Conservation (phyloP, 2,329 filamentous ascomycete genomes). For the Arthrobotrys megalospora region DNA sequence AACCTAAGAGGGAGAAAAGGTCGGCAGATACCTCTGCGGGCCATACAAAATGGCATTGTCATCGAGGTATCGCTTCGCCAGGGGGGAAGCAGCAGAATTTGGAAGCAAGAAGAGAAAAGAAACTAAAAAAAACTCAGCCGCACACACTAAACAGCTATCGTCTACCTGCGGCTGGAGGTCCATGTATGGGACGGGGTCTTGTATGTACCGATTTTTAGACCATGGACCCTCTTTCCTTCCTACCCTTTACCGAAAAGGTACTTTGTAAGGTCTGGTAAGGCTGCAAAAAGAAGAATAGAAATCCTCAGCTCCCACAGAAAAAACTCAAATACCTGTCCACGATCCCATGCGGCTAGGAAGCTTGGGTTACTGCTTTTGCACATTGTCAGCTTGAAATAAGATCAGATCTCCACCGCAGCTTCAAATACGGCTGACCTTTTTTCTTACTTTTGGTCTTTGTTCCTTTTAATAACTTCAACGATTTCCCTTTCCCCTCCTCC, state of each 20-base stretch:
- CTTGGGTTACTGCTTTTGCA: constrained; percentile 19
- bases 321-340: constrained; percentile 60
- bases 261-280: constrained; percentile 15
- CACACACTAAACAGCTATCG: constrained; percentile 3
- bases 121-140: constrained; percentile 25
- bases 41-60: constrained; percentile 16
- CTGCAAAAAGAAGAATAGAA: constrained; percentile 11
- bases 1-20: no score
- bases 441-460: not conserved
- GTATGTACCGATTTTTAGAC: constrained; percentile 8
- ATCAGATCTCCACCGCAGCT: constrained; percentile 29
- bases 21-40: not conserved
- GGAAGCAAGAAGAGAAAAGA: not conserved
- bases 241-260: constrained; percentile 16
- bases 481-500: no score
- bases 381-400: constrained; percentile 54
- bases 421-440: constrained; percentile 23
- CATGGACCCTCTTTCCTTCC: no score
- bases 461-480: constrained; percentile 38
- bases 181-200: no score
- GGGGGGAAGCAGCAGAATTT: not conserved
- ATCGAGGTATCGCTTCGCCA: not conserved
- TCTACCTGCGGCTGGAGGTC: constrained; percentile 1
- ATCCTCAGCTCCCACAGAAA: constrained; percentile 45
- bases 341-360: constrained; percentile 38